Base-by-base conservation (phyloP, 2,329 filamentous ascomycete genomes). In the Fusarium duplospermum region DNA sequence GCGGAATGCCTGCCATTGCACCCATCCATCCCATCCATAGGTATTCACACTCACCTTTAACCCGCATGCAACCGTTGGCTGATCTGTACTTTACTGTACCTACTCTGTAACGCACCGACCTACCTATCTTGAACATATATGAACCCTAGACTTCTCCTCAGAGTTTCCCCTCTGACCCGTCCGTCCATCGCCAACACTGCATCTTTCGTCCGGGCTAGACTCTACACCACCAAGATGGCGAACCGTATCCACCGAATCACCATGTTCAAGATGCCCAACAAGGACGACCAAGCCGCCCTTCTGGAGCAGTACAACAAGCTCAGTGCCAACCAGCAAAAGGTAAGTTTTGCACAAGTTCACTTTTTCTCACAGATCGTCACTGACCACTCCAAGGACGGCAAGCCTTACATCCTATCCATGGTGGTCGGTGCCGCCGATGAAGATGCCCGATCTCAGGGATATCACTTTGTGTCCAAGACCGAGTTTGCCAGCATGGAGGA, bases 321-420 rank as follows among this genome's bases (percentile, higher is more conserved):
- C 54, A 80, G 80, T 9, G 76, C 80, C 68, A 73, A 82, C 36
- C 83, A 87, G 78, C 71, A 83, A 76, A 85, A 85, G 84, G 83
- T 89, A 75, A 64, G 35, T 11, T 13, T 11, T 5, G 11, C 31
- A 36, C 8, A 10, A 24, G 40, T 59, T 77, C 2, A 56, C 14
- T 22, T 57, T 18, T 57, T 14, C 38, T 36, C 52, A 31, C 14
- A 22, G 22, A 22, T 10, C 29, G 3, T 35, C 40, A 40, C 62
- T 59, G 27, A 70, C 29, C 14, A 22, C n/a, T 16, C 45, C 22
- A 64, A 94, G 93, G 88, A 93, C 76, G 92, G 91, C 71, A 90
- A 93, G 80, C 90, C 90, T 2, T 94, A 94, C 81, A 93, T 94
- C 73, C 82, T 90, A 52, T 86, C 86, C 66, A 84, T 89, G 74